Evolutionary conservation across 1,284 basidiomycete species (phyloP).

Genomic region (Boletellus deceptivus): DNA sequence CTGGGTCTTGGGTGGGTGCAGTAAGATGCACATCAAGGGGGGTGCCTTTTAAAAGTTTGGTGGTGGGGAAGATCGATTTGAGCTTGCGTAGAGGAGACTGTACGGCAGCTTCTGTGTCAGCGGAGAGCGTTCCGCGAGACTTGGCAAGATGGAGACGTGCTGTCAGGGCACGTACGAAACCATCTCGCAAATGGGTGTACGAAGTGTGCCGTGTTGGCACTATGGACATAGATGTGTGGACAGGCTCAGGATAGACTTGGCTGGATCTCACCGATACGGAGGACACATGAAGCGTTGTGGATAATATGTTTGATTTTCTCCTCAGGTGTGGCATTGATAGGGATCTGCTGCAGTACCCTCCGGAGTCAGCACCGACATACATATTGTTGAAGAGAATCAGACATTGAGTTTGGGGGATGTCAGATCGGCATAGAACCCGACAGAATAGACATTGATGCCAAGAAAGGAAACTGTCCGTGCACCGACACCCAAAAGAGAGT

Average conservation of each 20-base stretch:
- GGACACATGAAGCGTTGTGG: conserved; percentile 65
- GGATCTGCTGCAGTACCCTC: conserved; percentile 35
- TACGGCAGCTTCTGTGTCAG: conserved; percentile 54
- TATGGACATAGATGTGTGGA: conserved; percentile 28
- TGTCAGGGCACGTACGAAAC: conserved; percentile 77
- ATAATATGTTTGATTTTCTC: conserved; percentile 72
- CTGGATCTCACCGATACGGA: conserved; percentile 61
- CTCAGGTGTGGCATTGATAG: conserved; percentile 50
- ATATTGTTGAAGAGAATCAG: conserved; percentile 16
- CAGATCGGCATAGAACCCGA: conserved; percentile 83
- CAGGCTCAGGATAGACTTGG: background rate
- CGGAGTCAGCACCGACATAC: background rate
- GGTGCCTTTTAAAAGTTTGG: conserved; percentile 60
- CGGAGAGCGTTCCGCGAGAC: conserved; percentile 50
- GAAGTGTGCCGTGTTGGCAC: conserved; percentile 82
- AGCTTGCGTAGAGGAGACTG: conserved; percentile 68
- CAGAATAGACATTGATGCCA: conserved; percentile 79
- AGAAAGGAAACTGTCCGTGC: conserved; percentile 86
- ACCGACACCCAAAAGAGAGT: conserved; percentile 76
- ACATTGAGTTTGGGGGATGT: conserved; percentile 59
- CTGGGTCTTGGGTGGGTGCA: conserved; percentile 44
- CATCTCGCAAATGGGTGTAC: conserved; percentile 82
- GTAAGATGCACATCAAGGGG: conserved; percentile 69
- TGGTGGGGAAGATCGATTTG: conserved; percentile 73
- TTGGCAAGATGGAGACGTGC: conserved; percentile 58